Conservation (phyloP, 164 flowering plant genomes). For the Kingdonia uniflora region DNA sequence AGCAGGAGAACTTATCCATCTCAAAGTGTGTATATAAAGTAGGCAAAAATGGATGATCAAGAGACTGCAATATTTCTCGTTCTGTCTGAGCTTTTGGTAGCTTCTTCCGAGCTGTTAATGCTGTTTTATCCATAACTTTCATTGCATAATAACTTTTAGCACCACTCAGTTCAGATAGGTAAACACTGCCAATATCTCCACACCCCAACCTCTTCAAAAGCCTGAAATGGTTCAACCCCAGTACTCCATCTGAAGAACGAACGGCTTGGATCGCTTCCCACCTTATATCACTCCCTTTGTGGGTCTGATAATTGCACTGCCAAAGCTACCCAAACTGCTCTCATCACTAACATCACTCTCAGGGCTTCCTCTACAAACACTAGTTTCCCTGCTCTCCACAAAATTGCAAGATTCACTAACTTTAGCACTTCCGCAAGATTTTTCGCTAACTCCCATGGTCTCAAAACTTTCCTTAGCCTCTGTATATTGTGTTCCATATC, state of each 20-base stretch:
- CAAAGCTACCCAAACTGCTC: conserved; percentile 61
- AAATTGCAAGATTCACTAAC: conserved; percentile 34
- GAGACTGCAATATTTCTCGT: conserved; percentile 70
- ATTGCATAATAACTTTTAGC: conserved; percentile 55
- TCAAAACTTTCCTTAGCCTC: conserved; percentile 69
- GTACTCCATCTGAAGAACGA: conserved; percentile 37
- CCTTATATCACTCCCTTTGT: conserved; percentile 58
- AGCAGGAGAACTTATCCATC: conserved; percentile 63
- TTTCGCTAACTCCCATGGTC: conserved; percentile 47
- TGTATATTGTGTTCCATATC: conserved; percentile 19
- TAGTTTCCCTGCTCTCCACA: conserved; percentile 48
- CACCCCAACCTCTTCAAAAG: conserved; percentile 54
- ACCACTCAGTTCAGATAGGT: conserved; percentile 62
- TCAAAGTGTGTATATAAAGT: conserved; percentile 78
- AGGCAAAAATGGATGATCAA: conserved; percentile 89
- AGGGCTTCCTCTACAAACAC: conserved; percentile 61
- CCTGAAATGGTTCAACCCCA: conserved; percentile 58
- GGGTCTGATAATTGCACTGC: conserved; percentile 55
- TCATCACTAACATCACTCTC: conserved; percentile 81
- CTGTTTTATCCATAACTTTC: conserved; percentile 82
- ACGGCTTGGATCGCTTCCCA: conserved; percentile 78
- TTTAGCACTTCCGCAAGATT: conserved; percentile 38
- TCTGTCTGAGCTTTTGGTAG: conserved; percentile 82
- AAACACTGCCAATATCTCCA: conserved; percentile 84
- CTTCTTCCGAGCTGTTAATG: conserved; percentile 62